Evolutionary conservation across 345 rosid genomes (phyloP), one percentile per base, ranked within the genome.

Genomic region (Geranium rotundifolium): DNA sequence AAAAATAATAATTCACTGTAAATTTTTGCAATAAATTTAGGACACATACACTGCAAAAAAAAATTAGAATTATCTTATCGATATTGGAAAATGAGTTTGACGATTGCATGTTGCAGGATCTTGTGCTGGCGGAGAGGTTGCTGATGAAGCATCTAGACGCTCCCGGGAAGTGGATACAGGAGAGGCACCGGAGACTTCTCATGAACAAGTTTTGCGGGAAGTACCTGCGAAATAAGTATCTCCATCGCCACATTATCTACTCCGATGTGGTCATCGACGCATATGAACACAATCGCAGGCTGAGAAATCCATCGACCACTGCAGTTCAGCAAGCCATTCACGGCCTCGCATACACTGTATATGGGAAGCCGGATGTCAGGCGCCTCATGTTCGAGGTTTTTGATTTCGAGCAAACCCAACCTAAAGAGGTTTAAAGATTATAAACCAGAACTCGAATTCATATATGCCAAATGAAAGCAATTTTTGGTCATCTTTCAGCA

Each of bases 201-300:
- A 84, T 89, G 99, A 93, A 93, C 97, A 93, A 89, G 71, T 87
- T 82, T 73, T 93, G 99, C 5, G 97, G 97, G 10, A 77, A 81
- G 60, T 93, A 86, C 71, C 73, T 89, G 64, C 80, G 99, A 69
- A 96, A 80, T 59, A 89, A 87, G 67, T 69, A 79, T 70, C 91
- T 87, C 62, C 99, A 93, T 63, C 81, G 75, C 29, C 72, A 56
- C 58, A 73, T 89, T 19, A 30, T 78, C 57, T 89, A 77, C 76
- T 75, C 93, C 1, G 91, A 93, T 39, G 78, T 85, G 73, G 96
- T 87, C 73, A 87, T 76, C 70, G 97, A 86, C 54, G 75, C 82
- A 1, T 91, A 70, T 6, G 96, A 91, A 75, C 82, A 82, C 74
- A 89, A 89, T 67, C 75, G 96, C 9, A 80, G 92, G 63, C 81